Percentiles rank a stretch among this genome's conserved stretches.
Conservation (phyloP, 2,329 filamentous ascomycete species). For the Calonectria honghensis region DNA sequence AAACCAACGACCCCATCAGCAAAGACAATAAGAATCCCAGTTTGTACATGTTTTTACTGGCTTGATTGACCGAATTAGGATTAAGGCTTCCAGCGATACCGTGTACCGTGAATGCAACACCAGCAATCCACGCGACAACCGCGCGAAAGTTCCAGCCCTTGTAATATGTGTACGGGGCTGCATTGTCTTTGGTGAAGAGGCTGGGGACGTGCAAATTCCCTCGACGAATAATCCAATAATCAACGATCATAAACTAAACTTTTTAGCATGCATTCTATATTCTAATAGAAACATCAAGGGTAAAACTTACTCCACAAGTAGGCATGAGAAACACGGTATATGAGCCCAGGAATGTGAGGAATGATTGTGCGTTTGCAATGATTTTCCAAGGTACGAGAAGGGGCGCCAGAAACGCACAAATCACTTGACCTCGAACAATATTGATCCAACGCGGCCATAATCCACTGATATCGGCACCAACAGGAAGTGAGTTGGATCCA, state of each 20-base stretch:
- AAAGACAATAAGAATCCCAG: constrained; percentile 11
- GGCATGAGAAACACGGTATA: constrained; percentile 21
- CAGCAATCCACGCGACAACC: neutral
- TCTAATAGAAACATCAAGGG: neutral
- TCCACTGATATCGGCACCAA: constrained; percentile 20
- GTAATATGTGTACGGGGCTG: constrained; percentile 4
- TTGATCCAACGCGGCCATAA: constrained; percentile 23
- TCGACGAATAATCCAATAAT: constrained; percentile 17
- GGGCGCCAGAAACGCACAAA: neutral
- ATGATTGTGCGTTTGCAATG: constrained; percentile 12
- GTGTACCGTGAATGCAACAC: constrained; percentile 8
- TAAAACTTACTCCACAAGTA: constrained; percentile 9
- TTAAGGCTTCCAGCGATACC: constrained; percentile 12
- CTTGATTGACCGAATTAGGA: constrained; percentile 14
- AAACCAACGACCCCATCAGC: neutral
- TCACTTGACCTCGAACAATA: constrained; percentile 20
- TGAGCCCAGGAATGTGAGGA: constrained; percentile 13
- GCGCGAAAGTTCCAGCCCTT: constrained; percentile 24
- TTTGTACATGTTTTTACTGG: constrained; percentile 25
- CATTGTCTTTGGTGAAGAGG: neutral
- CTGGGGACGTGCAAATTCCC: constrained; percentile 22
- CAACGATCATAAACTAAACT: constrained; percentile 17
- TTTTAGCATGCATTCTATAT: neutral
- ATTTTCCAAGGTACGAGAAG: constrained; percentile 20
- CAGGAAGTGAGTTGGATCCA: constrained; percentile 11